Evolutionary conservation across 306 rosid genomes (phyloP).

Genomic region (Clitoria ternatea): DNA sequence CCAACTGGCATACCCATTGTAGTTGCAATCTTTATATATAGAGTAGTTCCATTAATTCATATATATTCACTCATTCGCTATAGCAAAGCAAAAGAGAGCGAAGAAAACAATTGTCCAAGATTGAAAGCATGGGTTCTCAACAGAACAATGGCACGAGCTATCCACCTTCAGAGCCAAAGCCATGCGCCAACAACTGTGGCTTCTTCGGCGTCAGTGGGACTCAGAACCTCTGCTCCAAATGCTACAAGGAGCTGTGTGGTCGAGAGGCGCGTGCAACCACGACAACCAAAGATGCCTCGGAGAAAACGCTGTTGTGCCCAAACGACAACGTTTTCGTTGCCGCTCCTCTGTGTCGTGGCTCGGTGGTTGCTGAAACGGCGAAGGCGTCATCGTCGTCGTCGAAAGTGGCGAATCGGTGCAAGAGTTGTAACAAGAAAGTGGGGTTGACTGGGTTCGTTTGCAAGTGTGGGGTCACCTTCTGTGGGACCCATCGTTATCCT

Average conservation of each 20-base stretch:
- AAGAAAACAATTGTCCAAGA: no score
- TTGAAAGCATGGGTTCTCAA: slow-evolving; percentile 42
- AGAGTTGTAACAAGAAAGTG: slow-evolving; percentile 46
- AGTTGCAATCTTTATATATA: no score
- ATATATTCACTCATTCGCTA: no score
- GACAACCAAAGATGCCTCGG: no score
- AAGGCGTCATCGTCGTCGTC: no score
- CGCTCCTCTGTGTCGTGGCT: no score
- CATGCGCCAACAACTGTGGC: slow-evolving; percentile 64
- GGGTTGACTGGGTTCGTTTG: slow-evolving; percentile 51
- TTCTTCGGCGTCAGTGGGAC: slow-evolving; percentile 51
- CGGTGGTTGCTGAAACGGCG: no score
- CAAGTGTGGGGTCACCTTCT: slow-evolving; percentile 54
- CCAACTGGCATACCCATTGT: no score
- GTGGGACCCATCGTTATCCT: slow-evolving; percentile 54
- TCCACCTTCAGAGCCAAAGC: slow-evolving; percentile 48
- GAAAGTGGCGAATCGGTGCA: slow-evolving; percentile 40
- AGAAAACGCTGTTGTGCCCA: no score
- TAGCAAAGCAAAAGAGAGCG: no score
- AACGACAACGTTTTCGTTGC: no score
- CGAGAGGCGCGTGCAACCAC: slow-evolving; percentile 29
- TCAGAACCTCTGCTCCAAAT: slow-evolving; percentile 57
- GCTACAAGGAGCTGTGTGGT: slow-evolving; percentile 36
- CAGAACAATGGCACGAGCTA: slow-evolving; percentile 47
- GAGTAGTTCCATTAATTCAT: no score